phyloP scores from a whole-genome alignment of 306 rosid species.

The Cucurbita moschata region DNA sequence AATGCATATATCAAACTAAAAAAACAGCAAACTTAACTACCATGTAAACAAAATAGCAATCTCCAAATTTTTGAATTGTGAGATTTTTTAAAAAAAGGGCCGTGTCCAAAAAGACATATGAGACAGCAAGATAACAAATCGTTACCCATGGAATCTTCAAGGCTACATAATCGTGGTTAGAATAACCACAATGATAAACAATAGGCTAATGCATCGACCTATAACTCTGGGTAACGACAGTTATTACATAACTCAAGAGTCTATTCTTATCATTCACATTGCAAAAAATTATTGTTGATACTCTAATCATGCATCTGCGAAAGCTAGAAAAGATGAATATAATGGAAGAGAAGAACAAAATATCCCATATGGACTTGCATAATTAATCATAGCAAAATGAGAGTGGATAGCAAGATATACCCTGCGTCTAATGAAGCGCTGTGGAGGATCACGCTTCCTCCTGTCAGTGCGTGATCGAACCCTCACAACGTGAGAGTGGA shows the following conservation, averaged over 20 bases:
- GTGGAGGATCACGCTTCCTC: conserved; percentile 94
- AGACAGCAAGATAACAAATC: not conserved
- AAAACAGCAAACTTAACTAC: not conserved
- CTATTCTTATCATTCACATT: not conserved
- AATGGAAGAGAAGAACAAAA: not conserved
- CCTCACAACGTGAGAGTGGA: conserved; percentile 95
- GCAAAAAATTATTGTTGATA: not conserved
- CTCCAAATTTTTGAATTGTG: not conserved
- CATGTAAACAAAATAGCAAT: not conserved
- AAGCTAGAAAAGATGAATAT: not conserved
- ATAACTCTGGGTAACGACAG: not conserved
- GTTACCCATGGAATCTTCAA: not conserved
- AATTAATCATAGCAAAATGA: too few relatives aligned
- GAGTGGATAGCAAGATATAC: conserved; percentile 12
- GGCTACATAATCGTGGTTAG: not conserved
- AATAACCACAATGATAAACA: not conserved
- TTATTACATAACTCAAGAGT: not conserved
- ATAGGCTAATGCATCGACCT: not conserved
- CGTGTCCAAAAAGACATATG: not conserved
- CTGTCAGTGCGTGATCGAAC: conserved; percentile 77
- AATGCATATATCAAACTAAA: not conserved
- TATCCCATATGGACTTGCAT: not conserved
- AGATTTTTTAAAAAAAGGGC: not conserved
- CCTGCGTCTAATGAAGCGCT: conserved; percentile 79
- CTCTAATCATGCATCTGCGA: not conserved